These are phyloP conservation scores for Cudoniella acicularis DNA, from an alignment of 495 filamentous ascomycete genomes.

Conservation along the genomic window DNA sequence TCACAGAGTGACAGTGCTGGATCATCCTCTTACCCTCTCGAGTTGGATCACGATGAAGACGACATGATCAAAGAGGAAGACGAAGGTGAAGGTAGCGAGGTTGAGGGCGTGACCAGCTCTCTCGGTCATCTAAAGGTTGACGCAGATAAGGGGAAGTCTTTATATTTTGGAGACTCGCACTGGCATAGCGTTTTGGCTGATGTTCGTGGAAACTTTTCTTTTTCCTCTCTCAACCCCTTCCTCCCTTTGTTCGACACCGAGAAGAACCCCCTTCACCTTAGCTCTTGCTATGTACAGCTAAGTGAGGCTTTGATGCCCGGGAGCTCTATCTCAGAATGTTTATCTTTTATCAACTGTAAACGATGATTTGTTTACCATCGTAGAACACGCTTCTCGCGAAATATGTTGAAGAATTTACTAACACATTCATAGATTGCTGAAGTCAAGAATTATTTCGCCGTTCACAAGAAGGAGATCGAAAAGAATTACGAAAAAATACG, in stretches of 20 bases:
- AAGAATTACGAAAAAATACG: conserved; percentile 60
- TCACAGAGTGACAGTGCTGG: conserved; percentile 44
- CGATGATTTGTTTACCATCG: no score
- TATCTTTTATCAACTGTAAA: no score
- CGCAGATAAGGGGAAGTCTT: conserved; percentile 71
- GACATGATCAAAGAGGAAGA: conserved; percentile 52
- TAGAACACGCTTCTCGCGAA: no score
- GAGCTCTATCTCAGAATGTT: no score
- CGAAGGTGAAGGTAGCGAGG: conserved; percentile 69
- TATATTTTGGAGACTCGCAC: conserved; percentile 84
- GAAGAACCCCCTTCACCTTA: no score
- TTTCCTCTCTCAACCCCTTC: no score
- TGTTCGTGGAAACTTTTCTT: no score
- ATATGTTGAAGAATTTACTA: not conserved
- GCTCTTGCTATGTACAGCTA: no score
- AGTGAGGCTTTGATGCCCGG: no score
- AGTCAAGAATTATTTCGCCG: conserved; percentile 81
- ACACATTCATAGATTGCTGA: conserved; percentile 67
- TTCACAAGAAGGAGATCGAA: conserved; percentile 53
- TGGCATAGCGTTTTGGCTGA: conserved; percentile 87
- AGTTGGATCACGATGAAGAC: conserved; percentile 50
- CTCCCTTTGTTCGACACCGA: no score
- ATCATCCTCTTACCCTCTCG: conserved; percentile 23
- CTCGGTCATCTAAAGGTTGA: conserved; percentile 87
- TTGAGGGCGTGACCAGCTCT: conserved; percentile 79